These are phyloP conservation scores for Wakefieldia striispora DNA, from an alignment of 768 basidiomycete species.

Conservation along the genomic window DNA sequence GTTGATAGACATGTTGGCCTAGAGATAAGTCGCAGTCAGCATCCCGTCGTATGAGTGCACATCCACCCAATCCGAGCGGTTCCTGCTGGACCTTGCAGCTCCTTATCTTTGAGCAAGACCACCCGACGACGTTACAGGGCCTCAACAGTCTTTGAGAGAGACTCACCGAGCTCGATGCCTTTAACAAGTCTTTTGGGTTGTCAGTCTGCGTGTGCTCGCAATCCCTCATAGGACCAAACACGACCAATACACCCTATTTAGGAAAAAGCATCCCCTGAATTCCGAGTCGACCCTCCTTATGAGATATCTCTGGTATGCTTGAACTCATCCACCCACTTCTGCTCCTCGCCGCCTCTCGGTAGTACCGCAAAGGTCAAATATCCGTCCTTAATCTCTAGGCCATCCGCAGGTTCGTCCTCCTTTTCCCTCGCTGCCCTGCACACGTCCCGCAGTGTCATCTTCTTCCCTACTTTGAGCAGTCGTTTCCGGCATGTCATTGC, in stretches of 20 bases:
- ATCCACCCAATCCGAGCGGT: conserved; percentile 54
- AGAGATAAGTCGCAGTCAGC: conserved; percentile 31
- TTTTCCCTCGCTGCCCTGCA: conserved; percentile 60
- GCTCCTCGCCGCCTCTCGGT: conserved; percentile 73
- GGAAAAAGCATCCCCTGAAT: conserved; percentile 10
- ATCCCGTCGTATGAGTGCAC: conserved; percentile 40
- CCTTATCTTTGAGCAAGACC: conserved; percentile 21
- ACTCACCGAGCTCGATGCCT: conserved; percentile 73
- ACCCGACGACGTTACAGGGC: conserved; percentile 7
- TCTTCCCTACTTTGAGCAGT: conserved; percentile 88
- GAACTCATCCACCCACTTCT: conserved; percentile 85
- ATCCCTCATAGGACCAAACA: conserved; percentile 27
- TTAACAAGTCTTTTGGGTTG: conserved; percentile 41
- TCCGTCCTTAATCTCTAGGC: conserved; percentile 80
- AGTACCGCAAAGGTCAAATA: conserved; percentile 78
- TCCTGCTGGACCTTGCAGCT: conserved; percentile 16
- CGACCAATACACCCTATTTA: conserved; percentile 21
- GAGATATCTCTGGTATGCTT: conserved; percentile 52
- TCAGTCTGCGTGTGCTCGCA: conserved; percentile 7
- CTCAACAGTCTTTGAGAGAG: conserved; percentile 32
- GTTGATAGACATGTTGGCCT: conserved; percentile 63
- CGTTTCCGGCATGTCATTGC: conserved; percentile 74
- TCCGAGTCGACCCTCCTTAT: conserved; percentile 11
- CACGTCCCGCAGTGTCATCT: conserved; percentile 81
- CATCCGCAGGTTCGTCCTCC: conserved; percentile 63